Conservation (phyloP, 768 basidiomycete genomes). For the Lactarius hatsudake region DNA sequence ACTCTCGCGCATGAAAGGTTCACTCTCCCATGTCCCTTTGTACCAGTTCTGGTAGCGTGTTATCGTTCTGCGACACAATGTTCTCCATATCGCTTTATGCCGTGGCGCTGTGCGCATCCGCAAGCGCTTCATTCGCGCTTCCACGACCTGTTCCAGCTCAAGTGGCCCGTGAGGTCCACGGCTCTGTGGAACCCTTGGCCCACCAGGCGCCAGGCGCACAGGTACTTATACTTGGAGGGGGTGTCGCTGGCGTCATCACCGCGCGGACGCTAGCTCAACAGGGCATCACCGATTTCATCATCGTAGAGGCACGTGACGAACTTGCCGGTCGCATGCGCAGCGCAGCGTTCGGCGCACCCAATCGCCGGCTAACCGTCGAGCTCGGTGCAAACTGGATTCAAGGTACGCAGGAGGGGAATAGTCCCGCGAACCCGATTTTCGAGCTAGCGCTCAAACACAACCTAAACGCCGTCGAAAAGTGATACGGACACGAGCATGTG, state of each 20-base stretch:
- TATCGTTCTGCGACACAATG: neutral
- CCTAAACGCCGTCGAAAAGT: slow-evolving; percentile 42
- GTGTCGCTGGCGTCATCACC: slow-evolving; percentile 49
- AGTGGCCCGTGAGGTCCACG: neutral
- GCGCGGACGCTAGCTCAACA: slow-evolving; percentile 33
- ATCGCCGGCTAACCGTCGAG: slow-evolving; percentile 44
- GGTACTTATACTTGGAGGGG: slow-evolving; percentile 62
- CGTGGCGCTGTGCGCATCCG: neutral
- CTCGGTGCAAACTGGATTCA: slow-evolving; percentile 39
- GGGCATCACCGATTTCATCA: slow-evolving; percentile 54
- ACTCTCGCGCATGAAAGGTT: too few relatives aligned
- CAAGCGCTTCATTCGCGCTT: neutral
- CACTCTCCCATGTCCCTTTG: too few relatives aligned
- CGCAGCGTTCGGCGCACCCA: slow-evolving; percentile 39
- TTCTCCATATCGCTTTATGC: neutral
- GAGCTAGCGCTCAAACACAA: slow-evolving; percentile 50
- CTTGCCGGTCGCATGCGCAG: slow-evolving; percentile 57
- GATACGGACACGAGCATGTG: slow-evolving; percentile 32
- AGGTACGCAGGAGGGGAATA: slow-evolving; percentile 43
- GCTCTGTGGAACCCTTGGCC: neutral
- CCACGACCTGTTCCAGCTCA: neutral
- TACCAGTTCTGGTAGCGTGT: too few relatives aligned
- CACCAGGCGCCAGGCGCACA: slow-evolving; percentile 24
- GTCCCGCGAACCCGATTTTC: slow-evolving; percentile 55
- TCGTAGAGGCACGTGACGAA: slow-evolving; percentile 52